These are phyloP conservation scores for Plasmodium relictum DNA, from an alignment of 169 alveolate species.

Conservation along the genomic window DNA sequence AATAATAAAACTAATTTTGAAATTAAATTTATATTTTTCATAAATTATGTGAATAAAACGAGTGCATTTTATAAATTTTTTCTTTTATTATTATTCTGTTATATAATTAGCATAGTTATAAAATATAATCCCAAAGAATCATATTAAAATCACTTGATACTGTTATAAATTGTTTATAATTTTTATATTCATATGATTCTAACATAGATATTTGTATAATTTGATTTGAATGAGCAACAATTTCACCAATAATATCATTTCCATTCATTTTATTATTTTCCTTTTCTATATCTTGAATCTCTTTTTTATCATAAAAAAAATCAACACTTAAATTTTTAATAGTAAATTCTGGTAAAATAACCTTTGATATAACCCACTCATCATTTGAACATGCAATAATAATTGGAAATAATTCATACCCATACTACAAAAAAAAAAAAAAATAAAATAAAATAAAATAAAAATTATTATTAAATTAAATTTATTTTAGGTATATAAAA, in stretches of 20 bases:
- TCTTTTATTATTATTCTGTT: slow-evolving; percentile 8
- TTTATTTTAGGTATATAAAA: background rate
- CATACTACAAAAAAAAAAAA: slow-evolving; percentile 41
- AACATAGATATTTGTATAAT: slow-evolving; percentile 61
- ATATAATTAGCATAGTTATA: slow-evolving; percentile 29
- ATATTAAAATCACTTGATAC: slow-evolving; percentile 70
- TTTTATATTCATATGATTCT: slow-evolving; percentile 35
- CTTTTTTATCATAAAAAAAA: slow-evolving; percentile 67
- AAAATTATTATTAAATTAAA: background rate
- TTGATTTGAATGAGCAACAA: slow-evolving; percentile 63
- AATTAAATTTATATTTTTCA: too few relatives aligned
- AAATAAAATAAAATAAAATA: background rate
- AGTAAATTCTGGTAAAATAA: slow-evolving; percentile 55
- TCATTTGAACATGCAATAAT: slow-evolving; percentile 31
- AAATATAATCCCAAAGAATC: slow-evolving; percentile 41
- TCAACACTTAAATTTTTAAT: slow-evolving; percentile 68
- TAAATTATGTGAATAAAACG: too few relatives aligned
- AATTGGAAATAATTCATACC: slow-evolving; percentile 69
- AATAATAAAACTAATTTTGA: background rate
- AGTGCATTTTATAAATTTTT: background rate
- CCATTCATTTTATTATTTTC: slow-evolving; percentile 37
- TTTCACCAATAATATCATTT: slow-evolving; percentile 70
- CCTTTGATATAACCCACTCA: slow-evolving; percentile 62
- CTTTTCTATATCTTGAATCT: slow-evolving; percentile 63
- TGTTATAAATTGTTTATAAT: slow-evolving; percentile 23